These are phyloP conservation scores for Pseudonitzschia multistriata DNA, from an alignment of 108 stramenopile genomes.

Conservation along the genomic window DNA sequence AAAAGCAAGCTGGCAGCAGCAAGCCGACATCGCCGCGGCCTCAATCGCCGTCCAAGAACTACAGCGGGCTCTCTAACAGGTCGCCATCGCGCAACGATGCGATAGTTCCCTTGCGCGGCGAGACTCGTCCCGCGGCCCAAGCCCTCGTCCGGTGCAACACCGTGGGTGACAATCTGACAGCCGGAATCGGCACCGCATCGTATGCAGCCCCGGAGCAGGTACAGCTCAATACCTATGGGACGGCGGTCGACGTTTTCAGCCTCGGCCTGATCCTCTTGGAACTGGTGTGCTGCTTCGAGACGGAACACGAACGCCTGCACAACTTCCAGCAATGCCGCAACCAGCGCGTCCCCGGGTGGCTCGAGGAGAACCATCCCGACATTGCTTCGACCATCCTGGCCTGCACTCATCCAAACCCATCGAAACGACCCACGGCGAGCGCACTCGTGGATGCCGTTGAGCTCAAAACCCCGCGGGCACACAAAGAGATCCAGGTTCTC, in stretches of 20 bases:
- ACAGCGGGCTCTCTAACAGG: background rate
- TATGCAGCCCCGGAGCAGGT: constrained; percentile 95
- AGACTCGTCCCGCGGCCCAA: background rate
- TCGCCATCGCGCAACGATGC: background rate
- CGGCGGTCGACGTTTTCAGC: constrained; percentile 89
- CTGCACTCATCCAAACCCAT: constrained; percentile 60
- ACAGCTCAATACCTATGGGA: constrained; percentile 67
- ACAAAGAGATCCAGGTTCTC: constrained; percentile 3
- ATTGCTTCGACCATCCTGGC: constrained; percentile 52
- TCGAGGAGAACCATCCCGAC: constrained; percentile 51
- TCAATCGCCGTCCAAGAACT: background rate
- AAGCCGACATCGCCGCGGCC: background rate
- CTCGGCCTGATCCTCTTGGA: constrained; percentile 94
- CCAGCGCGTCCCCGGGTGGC: constrained; percentile 45
- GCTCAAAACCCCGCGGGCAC: background rate
- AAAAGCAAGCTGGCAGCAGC: background rate
- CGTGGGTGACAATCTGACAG: constrained; percentile 44
- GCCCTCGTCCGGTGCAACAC: constrained; percentile 20
- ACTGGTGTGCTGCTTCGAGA: constrained; percentile 83
- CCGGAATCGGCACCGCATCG: constrained; percentile 92
- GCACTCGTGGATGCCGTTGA: background rate
- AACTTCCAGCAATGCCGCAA: constrained; percentile 70
- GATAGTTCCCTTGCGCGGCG: background rate
- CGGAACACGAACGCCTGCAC: constrained; percentile 83
- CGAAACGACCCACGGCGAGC: constrained; percentile 57